A percentile compares a stretch with the other conserved stretches of the same genome.
phyloP scores from a whole-genome alignment of 1,284 basidiomycete genomes.

The Cutaneotrichosporon mucoides region DNA sequence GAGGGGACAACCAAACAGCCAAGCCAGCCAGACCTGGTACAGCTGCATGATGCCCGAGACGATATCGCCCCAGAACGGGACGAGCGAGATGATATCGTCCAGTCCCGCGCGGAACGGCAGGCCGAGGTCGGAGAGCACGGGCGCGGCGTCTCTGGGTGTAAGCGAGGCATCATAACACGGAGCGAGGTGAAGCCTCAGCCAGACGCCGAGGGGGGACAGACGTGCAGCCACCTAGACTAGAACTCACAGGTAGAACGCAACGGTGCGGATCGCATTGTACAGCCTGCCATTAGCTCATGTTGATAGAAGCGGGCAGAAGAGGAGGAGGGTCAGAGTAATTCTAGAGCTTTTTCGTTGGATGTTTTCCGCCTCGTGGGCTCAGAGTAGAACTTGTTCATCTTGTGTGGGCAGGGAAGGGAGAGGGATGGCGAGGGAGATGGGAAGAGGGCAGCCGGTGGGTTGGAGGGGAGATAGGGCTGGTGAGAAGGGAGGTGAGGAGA shows the following conservation, averaged over 20 bases:
- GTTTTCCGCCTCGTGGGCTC: not conserved
- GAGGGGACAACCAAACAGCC: slow-evolving; percentile 41
- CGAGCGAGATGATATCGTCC: slow-evolving; percentile 48
- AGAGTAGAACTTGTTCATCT: not conserved
- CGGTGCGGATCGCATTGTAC: slow-evolving; percentile 48
- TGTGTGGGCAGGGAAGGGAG: not conserved
- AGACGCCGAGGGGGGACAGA: no score
- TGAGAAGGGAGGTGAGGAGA: no score
- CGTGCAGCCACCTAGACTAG: not conserved
- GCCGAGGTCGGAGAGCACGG: slow-evolving; percentile 45
- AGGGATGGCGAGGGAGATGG: slow-evolving; percentile 7
- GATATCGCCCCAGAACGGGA: slow-evolving; percentile 49
- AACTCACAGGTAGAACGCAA: slow-evolving; percentile 40
- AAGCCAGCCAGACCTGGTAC: slow-evolving; percentile 47
- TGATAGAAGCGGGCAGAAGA: not conserved
- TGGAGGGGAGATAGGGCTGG: no score
- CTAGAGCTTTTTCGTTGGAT: not conserved
- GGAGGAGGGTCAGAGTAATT: not conserved
- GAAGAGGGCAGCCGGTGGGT: not conserved
- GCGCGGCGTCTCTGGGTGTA: slow-evolving; percentile 37
- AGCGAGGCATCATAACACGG: no score
- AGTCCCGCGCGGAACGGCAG: slow-evolving; percentile 49
- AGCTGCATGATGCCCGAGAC: slow-evolving; percentile 43
- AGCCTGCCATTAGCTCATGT: slow-evolving; percentile 22
- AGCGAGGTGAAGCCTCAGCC: not conserved